phyloP scores from a whole-genome alignment of 2,329 filamentous ascomycete genomes.

The Aspergillus clavatus region DNA sequence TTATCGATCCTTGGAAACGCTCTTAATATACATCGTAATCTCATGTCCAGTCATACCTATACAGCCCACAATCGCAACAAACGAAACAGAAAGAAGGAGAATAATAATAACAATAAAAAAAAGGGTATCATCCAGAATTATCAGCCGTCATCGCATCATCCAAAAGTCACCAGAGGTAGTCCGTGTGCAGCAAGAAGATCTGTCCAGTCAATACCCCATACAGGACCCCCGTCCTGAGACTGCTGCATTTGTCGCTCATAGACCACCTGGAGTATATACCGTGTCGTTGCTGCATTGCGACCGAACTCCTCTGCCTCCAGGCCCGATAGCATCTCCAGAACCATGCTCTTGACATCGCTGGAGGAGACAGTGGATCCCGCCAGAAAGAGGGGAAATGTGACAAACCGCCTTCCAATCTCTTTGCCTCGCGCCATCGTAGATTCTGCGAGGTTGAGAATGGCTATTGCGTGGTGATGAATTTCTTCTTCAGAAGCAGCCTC shows the following conservation, averaged over 20 bases:
- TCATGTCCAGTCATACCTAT: background rate
- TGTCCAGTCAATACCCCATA: conserved; percentile 49
- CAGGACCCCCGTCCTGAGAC: conserved; percentile 36
- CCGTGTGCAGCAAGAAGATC: conserved; percentile 44
- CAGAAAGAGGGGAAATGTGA: conserved; percentile 53
- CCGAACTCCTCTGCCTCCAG: conserved; percentile 48
- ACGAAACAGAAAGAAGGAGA: background rate
- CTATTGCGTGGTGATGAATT: conserved; percentile 41
- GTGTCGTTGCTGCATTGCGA: conserved; percentile 43
- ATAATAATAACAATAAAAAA: background rate
- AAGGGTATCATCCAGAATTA: conserved; percentile 15
- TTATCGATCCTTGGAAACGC: background rate
- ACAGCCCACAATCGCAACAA: too few relatives aligned
- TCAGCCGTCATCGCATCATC: conserved; percentile 31
- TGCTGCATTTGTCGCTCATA: conserved; percentile 46
- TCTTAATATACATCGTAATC: background rate
- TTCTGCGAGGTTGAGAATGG: conserved; percentile 44
- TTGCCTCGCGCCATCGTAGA: conserved; percentile 34
- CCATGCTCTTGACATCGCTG: conserved; percentile 42
- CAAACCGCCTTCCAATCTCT: conserved; percentile 41
- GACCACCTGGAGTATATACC: conserved; percentile 44
- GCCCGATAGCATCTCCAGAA: conserved; percentile 46
- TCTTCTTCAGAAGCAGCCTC: conserved; percentile 37
- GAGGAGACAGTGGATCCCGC: conserved; percentile 44
- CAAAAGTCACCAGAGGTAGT: conserved; percentile 49